Percentiles rank a stretch among this genome's conserved stretches.
Conservation (phyloP, 345 rosid species). For the Eucalyptus regnans region DNA sequence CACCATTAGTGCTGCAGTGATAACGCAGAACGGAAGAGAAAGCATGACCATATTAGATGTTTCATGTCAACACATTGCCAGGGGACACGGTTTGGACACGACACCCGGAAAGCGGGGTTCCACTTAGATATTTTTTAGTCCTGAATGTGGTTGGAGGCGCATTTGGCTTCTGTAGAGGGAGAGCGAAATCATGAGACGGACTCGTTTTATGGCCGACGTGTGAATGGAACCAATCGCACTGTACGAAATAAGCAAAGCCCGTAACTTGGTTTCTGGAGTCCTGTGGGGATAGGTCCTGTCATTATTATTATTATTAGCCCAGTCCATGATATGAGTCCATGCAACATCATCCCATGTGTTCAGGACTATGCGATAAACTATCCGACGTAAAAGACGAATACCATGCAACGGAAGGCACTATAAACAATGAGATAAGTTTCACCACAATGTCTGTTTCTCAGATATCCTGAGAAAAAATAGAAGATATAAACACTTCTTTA, state of each 20-base stretch:
- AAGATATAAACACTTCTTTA: not conserved
- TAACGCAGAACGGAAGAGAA: not conserved
- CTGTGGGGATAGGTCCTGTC: not conserved
- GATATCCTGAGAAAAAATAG: not conserved
- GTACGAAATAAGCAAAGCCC: not conserved
- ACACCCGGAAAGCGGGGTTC: not conserved
- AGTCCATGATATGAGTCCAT: not conserved
- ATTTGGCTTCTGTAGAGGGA: not conserved
- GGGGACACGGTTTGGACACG: not conserved
- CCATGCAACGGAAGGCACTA: not conserved
- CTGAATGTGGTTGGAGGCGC: not conserved
- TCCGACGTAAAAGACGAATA: not conserved
- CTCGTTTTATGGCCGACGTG: not conserved
- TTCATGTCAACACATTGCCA: not conserved
- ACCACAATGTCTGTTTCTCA: not conserved
- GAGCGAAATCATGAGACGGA: not conserved
- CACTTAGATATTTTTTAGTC: not conserved
- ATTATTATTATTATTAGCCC: not conserved
- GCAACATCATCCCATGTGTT: not conserved
- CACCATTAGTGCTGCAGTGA: not conserved
- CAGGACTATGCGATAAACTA: not conserved
- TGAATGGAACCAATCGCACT: not conserved
- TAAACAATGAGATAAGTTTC: not conserved
- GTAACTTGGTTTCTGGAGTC: not conserved
- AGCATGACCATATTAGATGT: not conserved